Evolutionary conservation across 441 rosid genomes (phyloP).

Genomic region (Syzygium malaccense): DNA sequence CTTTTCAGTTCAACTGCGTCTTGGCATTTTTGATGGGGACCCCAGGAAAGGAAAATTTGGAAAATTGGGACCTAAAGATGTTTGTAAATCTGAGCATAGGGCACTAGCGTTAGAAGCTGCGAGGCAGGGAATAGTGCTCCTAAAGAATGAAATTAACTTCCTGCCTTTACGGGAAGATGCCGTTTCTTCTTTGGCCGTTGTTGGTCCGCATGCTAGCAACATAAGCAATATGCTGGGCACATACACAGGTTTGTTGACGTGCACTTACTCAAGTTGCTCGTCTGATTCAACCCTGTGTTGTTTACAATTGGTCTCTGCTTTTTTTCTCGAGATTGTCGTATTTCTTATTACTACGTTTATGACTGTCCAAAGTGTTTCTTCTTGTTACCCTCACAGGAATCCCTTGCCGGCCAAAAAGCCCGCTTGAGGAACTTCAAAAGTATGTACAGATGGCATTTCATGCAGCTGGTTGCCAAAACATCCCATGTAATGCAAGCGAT

Average conservation of each 20-base stretch:
- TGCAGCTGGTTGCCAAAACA: conserved; percentile 50
- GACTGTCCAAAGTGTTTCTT: background rate
- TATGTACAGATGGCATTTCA: conserved; percentile 36
- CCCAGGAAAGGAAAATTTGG: conserved; percentile 44
- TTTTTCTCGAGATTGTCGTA: background rate
- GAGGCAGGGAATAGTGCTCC: conserved; percentile 64
- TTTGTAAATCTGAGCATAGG: conserved; percentile 45
- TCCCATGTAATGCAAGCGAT: conserved; percentile 31
- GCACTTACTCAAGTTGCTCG: background rate
- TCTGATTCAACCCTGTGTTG: background rate
- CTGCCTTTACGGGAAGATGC: conserved; percentile 40
- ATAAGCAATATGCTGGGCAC: conserved; percentile 45
- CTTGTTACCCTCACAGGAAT: conserved; percentile 34
- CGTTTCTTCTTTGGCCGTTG: conserved; percentile 44
- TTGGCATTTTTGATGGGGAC: conserved; percentile 57
- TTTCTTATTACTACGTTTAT: background rate
- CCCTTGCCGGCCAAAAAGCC: conserved; percentile 61
- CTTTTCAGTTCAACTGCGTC: conserved; percentile 59
- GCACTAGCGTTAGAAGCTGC: conserved; percentile 54
- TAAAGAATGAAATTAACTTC: conserved; percentile 46
- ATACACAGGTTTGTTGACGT: conserved; percentile 39
- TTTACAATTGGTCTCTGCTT: background rate
- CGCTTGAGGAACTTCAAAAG: conserved; percentile 41
- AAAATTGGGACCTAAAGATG: conserved; percentile 41
- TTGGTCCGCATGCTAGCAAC: conserved; percentile 57